Evolutionary conservation across 2,329 filamentous ascomycete genomes (phyloP).

Genomic region (Hymenoscyphus occultus): DNA sequence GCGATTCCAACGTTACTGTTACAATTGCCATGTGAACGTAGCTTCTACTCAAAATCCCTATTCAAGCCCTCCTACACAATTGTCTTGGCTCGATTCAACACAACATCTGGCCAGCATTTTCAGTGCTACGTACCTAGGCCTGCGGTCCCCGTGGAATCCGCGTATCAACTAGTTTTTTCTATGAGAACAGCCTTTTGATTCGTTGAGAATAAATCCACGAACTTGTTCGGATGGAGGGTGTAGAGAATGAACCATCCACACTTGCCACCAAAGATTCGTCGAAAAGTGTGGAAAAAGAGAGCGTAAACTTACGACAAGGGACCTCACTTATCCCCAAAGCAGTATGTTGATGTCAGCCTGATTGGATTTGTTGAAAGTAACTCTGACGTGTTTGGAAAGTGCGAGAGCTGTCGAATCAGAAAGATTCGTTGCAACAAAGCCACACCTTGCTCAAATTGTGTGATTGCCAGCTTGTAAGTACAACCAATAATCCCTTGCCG

Average conservation of each 20-base stretch:
- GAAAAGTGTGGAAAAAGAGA: background rate
- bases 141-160: background rate
- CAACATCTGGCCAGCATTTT: background rate
- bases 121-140: background rate
- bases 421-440: slow-evolving; percentile 1
- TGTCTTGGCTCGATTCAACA: background rate
- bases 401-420: slow-evolving; percentile 2
- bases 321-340: background rate
- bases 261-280: background rate
- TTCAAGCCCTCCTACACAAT: background rate
- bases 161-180: background rate
- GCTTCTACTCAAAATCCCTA: background rate
- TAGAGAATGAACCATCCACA: background rate
- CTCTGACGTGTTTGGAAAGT: background rate
- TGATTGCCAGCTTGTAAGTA: background rate
- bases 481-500: no score
- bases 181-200: background rate
- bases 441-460: background rate
- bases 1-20: background rate
- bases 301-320: background rate
- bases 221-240: background rate
- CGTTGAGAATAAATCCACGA: background rate
- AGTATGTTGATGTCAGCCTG: background rate
- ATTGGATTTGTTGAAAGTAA: background rate
- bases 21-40: background rate